Conservation (phyloP, 345 rosid genomes). For the Salix viminalis region DNA sequence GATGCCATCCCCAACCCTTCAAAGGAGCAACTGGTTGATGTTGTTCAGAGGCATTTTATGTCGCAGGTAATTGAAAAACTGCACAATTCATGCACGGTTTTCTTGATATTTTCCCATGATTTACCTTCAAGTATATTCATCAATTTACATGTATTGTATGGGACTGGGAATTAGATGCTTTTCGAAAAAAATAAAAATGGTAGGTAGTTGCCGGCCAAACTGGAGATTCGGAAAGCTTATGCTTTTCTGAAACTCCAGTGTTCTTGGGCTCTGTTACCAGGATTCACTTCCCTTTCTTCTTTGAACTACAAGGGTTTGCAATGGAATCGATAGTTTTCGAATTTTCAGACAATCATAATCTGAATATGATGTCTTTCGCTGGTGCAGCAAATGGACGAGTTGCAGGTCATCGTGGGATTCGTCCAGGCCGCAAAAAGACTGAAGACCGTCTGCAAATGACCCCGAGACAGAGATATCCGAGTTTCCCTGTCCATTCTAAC, state of each 20-base stretch:
- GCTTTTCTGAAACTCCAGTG: background rate
- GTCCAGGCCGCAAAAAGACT: slow-evolving; percentile 83
- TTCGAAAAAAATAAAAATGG: background rate
- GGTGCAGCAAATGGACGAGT: slow-evolving; percentile 87
- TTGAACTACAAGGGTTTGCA: background rate
- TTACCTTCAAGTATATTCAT: background rate
- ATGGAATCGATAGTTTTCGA: background rate
- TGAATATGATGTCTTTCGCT: background rate
- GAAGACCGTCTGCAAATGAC: slow-evolving; percentile 54
- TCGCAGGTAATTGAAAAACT: slow-evolving; percentile 57
- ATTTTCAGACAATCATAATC: background rate
- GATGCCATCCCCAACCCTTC: slow-evolving; percentile 79
- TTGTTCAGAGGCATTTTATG: slow-evolving; percentile 89
- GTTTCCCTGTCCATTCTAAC: slow-evolving; percentile 12
- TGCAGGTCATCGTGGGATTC: slow-evolving; percentile 90
- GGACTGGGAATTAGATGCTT: background rate
- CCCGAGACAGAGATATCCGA: background rate
- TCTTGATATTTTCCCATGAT: background rate
- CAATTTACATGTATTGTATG: background rate
- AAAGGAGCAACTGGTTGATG: slow-evolving; percentile 72
- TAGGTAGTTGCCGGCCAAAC: background rate
- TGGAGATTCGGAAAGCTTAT: background rate
- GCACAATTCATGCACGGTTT: background rate
- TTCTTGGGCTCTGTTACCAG: background rate
- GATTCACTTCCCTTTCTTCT: background rate